Conservation (phyloP, 139 green algal species). For the Spirogloea muscicola region DNA sequence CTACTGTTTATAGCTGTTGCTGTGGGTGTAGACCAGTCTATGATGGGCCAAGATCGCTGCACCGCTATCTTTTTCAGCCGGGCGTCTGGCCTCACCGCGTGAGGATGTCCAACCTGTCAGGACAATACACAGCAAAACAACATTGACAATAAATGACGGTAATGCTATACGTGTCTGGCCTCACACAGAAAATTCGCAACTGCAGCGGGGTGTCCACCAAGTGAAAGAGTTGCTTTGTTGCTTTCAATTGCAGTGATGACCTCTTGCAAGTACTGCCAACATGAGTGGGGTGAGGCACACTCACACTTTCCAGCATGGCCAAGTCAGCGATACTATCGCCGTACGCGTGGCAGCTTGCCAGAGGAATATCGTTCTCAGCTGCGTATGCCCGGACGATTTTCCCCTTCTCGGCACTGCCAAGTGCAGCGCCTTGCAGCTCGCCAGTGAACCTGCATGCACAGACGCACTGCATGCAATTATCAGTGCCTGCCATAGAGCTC, state of each 20-base stretch:
- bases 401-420: slow-evolving; percentile 40
- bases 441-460: slow-evolving; percentile 48
- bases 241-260: no score
- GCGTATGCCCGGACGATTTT: slow-evolving; percentile 14
- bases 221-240: no score
- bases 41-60: neutral
- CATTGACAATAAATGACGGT: no score
- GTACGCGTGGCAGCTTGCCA: slow-evolving; percentile 41
- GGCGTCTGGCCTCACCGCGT: slow-evolving; percentile 22
- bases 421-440: slow-evolving; percentile 28
- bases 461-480: no score
- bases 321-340: slow-evolving; percentile 47
- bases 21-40: slow-evolving; percentile 19
- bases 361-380: slow-evolving; percentile 1
- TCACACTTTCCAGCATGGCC: slow-evolving; percentile 44
- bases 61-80: slow-evolving; percentile 11
- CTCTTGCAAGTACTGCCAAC: no score
- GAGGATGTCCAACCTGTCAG: slow-evolving; percentile 31
- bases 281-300: no score
- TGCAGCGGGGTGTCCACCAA: no score
- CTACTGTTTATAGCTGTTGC: no score
- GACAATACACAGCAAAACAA: no score
- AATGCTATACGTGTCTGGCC: no score
- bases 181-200: no score
- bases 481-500: no score